Evolutionary conservation across 2,329 filamentous ascomycete species (phyloP).

Genomic region (Xylariaceae sp.): DNA sequence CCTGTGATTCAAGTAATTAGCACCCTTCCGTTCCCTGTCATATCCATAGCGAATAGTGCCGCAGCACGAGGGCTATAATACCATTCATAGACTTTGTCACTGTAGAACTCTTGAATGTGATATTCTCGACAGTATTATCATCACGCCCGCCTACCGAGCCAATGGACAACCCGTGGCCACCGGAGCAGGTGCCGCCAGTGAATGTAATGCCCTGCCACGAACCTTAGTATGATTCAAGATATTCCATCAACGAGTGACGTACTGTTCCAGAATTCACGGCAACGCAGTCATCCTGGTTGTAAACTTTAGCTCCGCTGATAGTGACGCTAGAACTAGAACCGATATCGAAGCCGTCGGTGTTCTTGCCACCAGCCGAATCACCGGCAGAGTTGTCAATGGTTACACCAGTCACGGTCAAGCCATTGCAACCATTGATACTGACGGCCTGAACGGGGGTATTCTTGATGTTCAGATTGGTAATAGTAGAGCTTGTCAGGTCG

Average conservation of each 20-base stretch:
- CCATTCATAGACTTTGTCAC: slow-evolving; percentile 60
- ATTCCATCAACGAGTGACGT: neutral
- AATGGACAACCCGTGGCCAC: slow-evolving; percentile 64
- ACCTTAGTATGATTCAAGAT: neutral
- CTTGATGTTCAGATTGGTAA: slow-evolving; percentile 56
- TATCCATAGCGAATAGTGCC: neutral
- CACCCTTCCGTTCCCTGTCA: neutral
- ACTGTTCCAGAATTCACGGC: slow-evolving; percentile 61
- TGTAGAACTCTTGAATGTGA: slow-evolving; percentile 55
- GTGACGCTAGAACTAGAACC: slow-evolving; percentile 52
- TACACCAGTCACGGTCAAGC: slow-evolving; percentile 54
- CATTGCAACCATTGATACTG: slow-evolving; percentile 50
- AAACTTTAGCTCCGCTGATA: slow-evolving; percentile 57
- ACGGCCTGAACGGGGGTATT: slow-evolving; percentile 62
- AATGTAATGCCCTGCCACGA: slow-evolving; percentile 35
- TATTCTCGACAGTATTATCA: slow-evolving; percentile 59
- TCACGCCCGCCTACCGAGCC: slow-evolving; percentile 62
- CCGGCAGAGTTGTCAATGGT: slow-evolving; percentile 64
- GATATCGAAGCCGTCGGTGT: slow-evolving; percentile 62
- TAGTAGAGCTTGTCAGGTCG: slow-evolving; percentile 53
- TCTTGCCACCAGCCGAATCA: slow-evolving; percentile 51
- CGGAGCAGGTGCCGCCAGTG: slow-evolving; percentile 51
- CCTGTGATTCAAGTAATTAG: slow-evolving; percentile 30
- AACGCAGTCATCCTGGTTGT: slow-evolving; percentile 66
- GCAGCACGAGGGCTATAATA: neutral